phyloP scores from a whole-genome alignment of 1,139 yeast species.

The Yamadazyma epiphylla region DNA sequence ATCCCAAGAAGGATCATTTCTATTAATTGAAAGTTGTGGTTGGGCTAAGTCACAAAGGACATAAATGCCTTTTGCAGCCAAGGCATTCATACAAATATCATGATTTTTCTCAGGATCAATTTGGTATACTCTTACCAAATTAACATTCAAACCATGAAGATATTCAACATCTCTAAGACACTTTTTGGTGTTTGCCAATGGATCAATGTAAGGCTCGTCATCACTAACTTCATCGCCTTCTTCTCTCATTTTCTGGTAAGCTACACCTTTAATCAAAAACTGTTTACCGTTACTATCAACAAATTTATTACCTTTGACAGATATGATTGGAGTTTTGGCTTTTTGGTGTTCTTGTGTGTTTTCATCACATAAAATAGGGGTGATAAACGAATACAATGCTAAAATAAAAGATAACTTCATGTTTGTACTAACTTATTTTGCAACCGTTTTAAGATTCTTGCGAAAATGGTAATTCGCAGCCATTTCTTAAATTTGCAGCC shows the following conservation, averaged over 20 bases:
- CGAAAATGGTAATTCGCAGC: no score
- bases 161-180: constrained; percentile 52
- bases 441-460: no score
- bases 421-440: no score
- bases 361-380: no score
- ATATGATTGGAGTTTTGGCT: neutral
- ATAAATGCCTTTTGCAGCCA: constrained; percentile 52
- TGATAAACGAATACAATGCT: no score
- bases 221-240: constrained; percentile 22
- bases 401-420: no score
- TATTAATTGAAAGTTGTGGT: constrained; percentile 46
- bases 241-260: constrained; percentile 49
- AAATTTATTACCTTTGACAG: constrained; percentile 44
- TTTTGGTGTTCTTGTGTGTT: no score
- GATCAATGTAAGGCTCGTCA: constrained; percentile 44
- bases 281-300: constrained; percentile 42
- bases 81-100: constrained; percentile 52
- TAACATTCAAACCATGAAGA: constrained; percentile 45
- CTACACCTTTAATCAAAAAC: constrained; percentile 56
- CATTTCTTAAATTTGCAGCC: no score
- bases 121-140: constrained; percentile 53
- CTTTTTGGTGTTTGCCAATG: constrained; percentile 42
- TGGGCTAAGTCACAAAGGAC: constrained; percentile 54
- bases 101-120: constrained; percentile 49
- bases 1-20: constrained; percentile 50